These are phyloP conservation scores for Sporisorium iseilematis-ciliati DNA, from an alignment of 1,284 basidiomycete species.

Conservation along the genomic window DNA sequence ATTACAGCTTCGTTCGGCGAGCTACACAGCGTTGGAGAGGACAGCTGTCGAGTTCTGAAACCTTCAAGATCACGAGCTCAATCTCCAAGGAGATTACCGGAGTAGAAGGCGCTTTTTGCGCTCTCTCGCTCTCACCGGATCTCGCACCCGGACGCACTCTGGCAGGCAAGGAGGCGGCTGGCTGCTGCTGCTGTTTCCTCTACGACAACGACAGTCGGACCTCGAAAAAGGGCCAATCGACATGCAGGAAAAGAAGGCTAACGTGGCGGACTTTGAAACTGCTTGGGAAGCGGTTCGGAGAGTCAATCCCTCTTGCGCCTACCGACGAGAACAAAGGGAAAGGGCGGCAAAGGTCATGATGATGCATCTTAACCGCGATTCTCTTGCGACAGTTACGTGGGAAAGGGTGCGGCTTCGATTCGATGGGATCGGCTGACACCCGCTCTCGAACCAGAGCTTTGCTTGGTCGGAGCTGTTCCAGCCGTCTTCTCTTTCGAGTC, in stretches of 20 bases:
- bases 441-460: too few relatives aligned
- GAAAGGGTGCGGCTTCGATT: too few relatives aligned
- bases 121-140: background rate
- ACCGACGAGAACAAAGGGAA: background rate
- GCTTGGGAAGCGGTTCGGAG: slow-evolving; percentile 13
- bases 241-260: slow-evolving; percentile 32
- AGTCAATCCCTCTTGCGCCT: background rate
- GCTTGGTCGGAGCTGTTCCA: too few relatives aligned
- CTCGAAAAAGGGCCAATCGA: background rate
- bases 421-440: too few relatives aligned
- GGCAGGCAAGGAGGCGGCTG: slow-evolving; percentile 13
- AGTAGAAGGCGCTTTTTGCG: background rate
- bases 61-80: too few relatives aligned
- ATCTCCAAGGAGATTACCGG: background rate
- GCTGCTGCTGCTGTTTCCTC: background rate
- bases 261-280: slow-evolving; percentile 15
- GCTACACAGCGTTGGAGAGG: too few relatives aligned
- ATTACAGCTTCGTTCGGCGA: too few relatives aligned
- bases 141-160: too few relatives aligned
- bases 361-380: too few relatives aligned
- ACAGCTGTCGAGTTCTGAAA: too few relatives aligned
- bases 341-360: too few relatives aligned
- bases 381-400: too few relatives aligned
- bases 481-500: background rate
- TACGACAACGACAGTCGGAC: background rate